Base-by-base conservation (phyloP, 768 basidiomycete species). In the Macrolepiota fuliginosa region DNA sequence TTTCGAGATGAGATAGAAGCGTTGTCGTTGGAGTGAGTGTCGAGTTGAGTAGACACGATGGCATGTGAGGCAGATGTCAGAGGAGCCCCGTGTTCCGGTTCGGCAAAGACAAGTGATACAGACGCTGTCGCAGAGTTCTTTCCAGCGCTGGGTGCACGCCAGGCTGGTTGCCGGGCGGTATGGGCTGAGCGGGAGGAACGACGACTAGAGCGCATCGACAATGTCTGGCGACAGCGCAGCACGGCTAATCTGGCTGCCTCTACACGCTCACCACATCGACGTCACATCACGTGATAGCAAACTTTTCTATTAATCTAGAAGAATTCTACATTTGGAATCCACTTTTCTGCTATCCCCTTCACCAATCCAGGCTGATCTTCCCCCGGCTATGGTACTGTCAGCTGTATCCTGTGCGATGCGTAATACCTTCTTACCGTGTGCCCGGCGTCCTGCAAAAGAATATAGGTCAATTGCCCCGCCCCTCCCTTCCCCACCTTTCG, bases 381-480 rank as follows among this genome's bases (percentile, higher is more conserved):
- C 10, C 63, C 67, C 22, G 64, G 59, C 68, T 68, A 27, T 10
- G 27, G 1, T 12, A 32, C 22, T 36, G 40, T 36, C 45, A 27
- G 29, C 15, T 35, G 2, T 4, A 22, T 19, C 15, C 27, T 36
- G 47, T 22, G 36, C 6, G 29, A 10, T 37, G 40, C 12, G 46
- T 49, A 12, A 37, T 10, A 1, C 65, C 71, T 54, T 59, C 71
- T 54, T 59, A 77, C 74, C 37, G 74, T 70, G 67, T 76, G 76
- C 0, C 75, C 75, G 4, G 67, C 74, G 13, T 70, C 66, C 11
- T 61, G 62, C n/a, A 74, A 36, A n/a, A 75, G 63, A 11, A 74
- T 64, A 59, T 65, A 73, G 4, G 74, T 73, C 64, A 75, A 66
- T 29, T 71, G 69, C 1, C 75, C 75, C 5, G 74, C 72, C n/a